phyloP scores from a whole-genome alignment of 768 basidiomycete species.

The Crassisporium funariophilum region DNA sequence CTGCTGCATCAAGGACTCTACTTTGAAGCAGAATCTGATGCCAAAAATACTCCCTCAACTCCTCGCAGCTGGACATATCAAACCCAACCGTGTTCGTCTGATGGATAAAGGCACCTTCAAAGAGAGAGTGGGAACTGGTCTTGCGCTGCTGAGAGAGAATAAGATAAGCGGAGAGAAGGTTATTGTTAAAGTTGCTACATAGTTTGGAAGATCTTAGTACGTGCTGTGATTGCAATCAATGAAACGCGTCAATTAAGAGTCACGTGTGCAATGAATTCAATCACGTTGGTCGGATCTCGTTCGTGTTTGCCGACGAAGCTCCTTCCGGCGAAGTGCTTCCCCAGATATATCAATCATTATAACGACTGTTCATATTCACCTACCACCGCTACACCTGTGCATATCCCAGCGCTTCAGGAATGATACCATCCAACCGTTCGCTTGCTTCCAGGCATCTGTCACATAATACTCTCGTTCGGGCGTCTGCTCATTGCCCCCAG shows the following conservation, averaged over 20 bases:
- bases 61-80: constrained; percentile 38
- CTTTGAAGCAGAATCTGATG: constrained; percentile 45
- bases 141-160: constrained; percentile 48
- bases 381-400: too few relatives aligned
- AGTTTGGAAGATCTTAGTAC: constrained; percentile 2
- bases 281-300: constrained; percentile 20
- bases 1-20: constrained; percentile 37
- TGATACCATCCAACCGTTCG: constrained; percentile 43
- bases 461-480: constrained; percentile 19
- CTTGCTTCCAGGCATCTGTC: constrained; percentile 29
- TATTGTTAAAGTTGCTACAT: constrained; percentile 30
- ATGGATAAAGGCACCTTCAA: constrained; percentile 44
- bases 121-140: constrained; percentile 42
- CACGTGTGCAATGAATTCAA: neutral
- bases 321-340: too few relatives aligned
- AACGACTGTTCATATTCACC: too few relatives aligned
- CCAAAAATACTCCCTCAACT: constrained; percentile 47
- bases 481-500: constrained; percentile 11
- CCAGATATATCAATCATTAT: too few relatives aligned
- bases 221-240: neutral
- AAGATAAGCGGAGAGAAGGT: constrained; percentile 54
- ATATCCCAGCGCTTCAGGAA: too few relatives aligned
- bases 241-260: too few relatives aligned
- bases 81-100: constrained; percentile 43
- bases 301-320: constrained; percentile 10